A percentile compares a stretch with the other conserved stretches of the same genome.
phyloP scores from a whole-genome alignment of 768 basidiomycete species.

The Leucosporidium creatinivorum region DNA sequence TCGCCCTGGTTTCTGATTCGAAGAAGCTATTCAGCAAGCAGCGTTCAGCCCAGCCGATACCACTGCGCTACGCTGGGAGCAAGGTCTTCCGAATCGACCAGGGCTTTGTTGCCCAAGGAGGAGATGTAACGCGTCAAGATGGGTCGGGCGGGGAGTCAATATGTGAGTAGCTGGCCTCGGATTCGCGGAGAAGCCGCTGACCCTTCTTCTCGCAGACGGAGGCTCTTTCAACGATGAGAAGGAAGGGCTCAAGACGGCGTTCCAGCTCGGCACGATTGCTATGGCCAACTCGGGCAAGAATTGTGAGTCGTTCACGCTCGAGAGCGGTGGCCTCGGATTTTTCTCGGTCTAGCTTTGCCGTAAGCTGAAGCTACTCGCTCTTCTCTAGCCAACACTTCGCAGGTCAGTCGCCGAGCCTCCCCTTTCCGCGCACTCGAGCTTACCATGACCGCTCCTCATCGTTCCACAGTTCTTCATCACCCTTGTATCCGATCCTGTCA shows the following conservation, averaged over 20 bases:
- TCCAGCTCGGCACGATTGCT: constrained; percentile 47
- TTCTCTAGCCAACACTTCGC: constrained; percentile 27
- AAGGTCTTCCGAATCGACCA: constrained; percentile 50
- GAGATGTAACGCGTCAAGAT: constrained; percentile 52
- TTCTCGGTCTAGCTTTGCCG: too few species aligned
- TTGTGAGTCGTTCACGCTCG: constrained; percentile 36
- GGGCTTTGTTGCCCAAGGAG: constrained; percentile 53
- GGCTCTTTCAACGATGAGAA: constrained; percentile 52
- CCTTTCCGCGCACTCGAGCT: background rate
- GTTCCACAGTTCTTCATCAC: constrained; percentile 51
- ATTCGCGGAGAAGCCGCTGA: background rate
- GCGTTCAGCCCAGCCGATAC: constrained; percentile 45
- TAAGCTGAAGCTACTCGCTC: background rate
- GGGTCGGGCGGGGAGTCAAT: constrained; percentile 52
- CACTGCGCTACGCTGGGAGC: constrained; percentile 46
- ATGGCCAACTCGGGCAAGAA: constrained; percentile 54
- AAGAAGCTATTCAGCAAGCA: constrained; percentile 48
- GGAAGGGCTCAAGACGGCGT: constrained; percentile 47
- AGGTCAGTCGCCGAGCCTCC: constrained; percentile 14
- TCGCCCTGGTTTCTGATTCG: constrained; percentile 47
- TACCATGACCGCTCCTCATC: background rate
- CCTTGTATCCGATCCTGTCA: constrained; percentile 45
- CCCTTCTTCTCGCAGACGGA: constrained; percentile 40
- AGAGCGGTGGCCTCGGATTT: too few species aligned
- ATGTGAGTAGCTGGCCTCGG: constrained; percentile 35